Percentiles rank a stretch among this genome's conserved stretches.
These are phyloP conservation scores for Debaryomyces tyrocola DNA, from an alignment of 805 yeast species.

Conservation along the genomic window DNA sequence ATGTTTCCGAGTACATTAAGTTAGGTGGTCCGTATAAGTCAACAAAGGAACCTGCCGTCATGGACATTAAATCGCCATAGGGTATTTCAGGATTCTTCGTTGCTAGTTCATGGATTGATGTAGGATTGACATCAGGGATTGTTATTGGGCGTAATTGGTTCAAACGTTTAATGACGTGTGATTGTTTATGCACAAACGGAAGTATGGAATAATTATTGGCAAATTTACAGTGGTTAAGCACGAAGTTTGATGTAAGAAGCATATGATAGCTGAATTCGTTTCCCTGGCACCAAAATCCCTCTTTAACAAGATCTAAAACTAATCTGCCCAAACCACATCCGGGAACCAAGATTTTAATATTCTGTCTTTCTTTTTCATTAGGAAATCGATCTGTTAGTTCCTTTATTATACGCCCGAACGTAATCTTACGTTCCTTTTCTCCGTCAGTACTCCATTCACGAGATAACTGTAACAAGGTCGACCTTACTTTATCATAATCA, in stretches of 20 bases:
- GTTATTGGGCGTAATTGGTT: constrained; percentile 50
- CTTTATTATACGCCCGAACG: constrained; percentile 39
- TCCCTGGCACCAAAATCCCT: constrained; percentile 65
- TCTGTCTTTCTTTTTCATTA: constrained; percentile 29
- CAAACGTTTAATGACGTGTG: constrained; percentile 45
- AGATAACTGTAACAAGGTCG: constrained; percentile 54
- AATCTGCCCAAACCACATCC: constrained; percentile 67
- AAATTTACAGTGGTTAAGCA: constrained; percentile 48
- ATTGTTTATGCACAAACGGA: constrained; percentile 56
- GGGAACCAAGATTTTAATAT: constrained; percentile 52
- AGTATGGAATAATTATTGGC: constrained; percentile 42
- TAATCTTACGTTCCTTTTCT: constrained; percentile 37
- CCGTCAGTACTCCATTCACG: constrained; percentile 68
- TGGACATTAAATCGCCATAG: constrained; percentile 58
- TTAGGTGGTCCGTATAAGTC: constrained; percentile 61
- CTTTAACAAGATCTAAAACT: constrained; percentile 51
- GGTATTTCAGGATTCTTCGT: constrained; percentile 38
- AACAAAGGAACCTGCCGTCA: constrained; percentile 71
- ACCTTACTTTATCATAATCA: constrained; percentile 58
- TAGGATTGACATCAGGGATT: constrained; percentile 54
- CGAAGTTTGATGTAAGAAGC: constrained; percentile 55
- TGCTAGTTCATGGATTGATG: constrained; percentile 30
- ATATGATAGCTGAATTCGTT: constrained; percentile 67
- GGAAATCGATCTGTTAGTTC: constrained; percentile 39
- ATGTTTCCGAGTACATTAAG: constrained; percentile 32